These are phyloP conservation scores for Apiotrichum sp. DNA, from an alignment of 1,284 basidiomycete species.

Conservation along the genomic window DNA sequence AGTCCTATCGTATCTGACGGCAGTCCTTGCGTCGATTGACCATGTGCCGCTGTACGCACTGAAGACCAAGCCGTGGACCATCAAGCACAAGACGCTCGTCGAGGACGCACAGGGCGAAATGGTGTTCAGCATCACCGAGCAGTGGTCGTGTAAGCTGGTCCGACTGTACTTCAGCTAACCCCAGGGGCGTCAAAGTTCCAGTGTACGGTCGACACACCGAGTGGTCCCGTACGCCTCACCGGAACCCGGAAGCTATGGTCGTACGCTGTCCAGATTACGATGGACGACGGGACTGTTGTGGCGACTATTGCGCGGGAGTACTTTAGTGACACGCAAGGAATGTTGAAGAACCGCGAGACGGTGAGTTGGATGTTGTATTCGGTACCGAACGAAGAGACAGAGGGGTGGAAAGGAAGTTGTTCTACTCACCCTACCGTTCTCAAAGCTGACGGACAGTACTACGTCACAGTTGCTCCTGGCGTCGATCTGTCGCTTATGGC, in stretches of 20 bases:
- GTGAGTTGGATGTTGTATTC: conserved; percentile 1
- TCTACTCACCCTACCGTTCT: background rate
- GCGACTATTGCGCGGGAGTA: conserved; percentile 8
- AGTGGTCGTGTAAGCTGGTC: conserved; percentile 3
- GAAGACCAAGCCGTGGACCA: too few species aligned
- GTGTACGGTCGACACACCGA: background rate
- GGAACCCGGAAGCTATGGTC: background rate
- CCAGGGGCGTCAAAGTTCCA: conserved; percentile 3
- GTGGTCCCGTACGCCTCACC: background rate
- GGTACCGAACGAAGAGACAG: too few species aligned
- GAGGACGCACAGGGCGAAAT: background rate
- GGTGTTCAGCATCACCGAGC: conserved; percentile 1
- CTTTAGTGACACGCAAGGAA: background rate
- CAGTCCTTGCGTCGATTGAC: background rate
- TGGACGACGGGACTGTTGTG: background rate
- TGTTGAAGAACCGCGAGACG: conserved; percentile 1
- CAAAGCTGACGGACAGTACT: background rate
- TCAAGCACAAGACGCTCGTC: background rate
- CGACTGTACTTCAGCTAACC: background rate
- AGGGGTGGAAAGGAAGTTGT: too few species aligned
- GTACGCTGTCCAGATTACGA: background rate
- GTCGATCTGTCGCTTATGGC: conserved; percentile 7
- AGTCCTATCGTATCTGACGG: too few species aligned
- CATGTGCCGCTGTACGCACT: conserved; percentile 1
- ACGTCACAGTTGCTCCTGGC: conserved; percentile 3